These are phyloP conservation scores for Russula abietina DNA, from an alignment of 768 basidiomycete species.

Conservation along the genomic window DNA sequence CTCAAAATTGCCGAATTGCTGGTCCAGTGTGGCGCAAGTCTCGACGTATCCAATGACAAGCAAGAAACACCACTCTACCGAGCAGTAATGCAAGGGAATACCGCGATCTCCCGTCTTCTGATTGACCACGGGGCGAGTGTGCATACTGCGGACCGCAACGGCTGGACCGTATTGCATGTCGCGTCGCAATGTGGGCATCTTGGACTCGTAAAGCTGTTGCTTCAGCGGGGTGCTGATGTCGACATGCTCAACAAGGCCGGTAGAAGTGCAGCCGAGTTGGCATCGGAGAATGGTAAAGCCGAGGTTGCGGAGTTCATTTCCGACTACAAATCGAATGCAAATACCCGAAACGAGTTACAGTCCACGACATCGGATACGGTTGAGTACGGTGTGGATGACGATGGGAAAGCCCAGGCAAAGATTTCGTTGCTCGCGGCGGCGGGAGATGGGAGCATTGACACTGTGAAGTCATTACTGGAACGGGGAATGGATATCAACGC, in stretches of 20 bases:
- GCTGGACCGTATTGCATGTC: not conserved
- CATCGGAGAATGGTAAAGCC: not conserved
- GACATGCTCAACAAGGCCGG: not conserved
- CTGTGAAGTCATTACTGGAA: not conserved
- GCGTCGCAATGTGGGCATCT: not conserved
- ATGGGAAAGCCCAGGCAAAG: too few relatives aligned
- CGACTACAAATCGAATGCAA: not conserved
- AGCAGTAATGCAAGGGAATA: not conserved
- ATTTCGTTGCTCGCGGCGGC: not conserved
- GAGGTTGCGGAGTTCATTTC: not conserved
- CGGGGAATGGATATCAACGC: not conserved
- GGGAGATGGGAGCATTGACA: not conserved
- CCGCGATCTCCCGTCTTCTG: not conserved
- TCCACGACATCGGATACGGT: not conserved
- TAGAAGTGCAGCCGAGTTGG: not conserved
- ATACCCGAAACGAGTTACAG: not conserved
- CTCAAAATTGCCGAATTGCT: not conserved
- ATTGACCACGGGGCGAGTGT: constrained; percentile 4
- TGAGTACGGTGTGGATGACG: not conserved
- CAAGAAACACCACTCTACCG: not conserved
- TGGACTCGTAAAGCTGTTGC: not conserved
- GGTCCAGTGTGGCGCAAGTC: not conserved
- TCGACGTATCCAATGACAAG: not conserved
- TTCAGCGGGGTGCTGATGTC: not conserved
- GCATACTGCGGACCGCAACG: not conserved